These are phyloP conservation scores for Takakia lepidozioides DNA, from an alignment of 225 moss, liverwort and hornwort genomes.

Conservation along the genomic window DNA sequence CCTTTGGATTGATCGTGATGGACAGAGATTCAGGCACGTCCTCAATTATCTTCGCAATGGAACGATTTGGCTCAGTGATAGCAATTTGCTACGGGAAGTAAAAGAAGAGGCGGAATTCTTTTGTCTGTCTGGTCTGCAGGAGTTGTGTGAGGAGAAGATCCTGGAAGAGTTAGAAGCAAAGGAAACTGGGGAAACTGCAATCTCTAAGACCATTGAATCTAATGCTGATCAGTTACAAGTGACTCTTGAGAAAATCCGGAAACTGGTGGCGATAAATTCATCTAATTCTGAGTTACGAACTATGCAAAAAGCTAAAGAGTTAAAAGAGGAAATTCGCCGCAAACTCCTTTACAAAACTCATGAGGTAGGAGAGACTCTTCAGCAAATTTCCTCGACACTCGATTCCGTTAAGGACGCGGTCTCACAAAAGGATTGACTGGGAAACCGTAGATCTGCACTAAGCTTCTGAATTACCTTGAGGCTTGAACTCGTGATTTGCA, in stretches of 20 bases:
- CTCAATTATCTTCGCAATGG: slow-evolving; percentile 49
- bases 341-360: no score
- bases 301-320: no score
- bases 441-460: no score
- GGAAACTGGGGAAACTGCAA: slow-evolving; percentile 16
- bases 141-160: slow-evolving; percentile 39
- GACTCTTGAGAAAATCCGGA: no score
- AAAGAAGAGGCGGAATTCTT: slow-evolving; percentile 58
- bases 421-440: no score
- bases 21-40: slow-evolving; percentile 33
- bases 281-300: no score
- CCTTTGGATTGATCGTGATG: slow-evolving; percentile 55
- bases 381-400: no score
- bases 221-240: slow-evolving; percentile 14
- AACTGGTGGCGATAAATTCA: no score
- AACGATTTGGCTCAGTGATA: slow-evolving; percentile 35
- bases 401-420: no score
- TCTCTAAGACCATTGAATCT: slow-evolving; percentile 11
- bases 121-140: slow-evolving; percentile 29
- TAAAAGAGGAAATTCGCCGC: slow-evolving; percentile 7
- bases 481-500: no score
- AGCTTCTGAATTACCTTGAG: no score
- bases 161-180: slow-evolving; percentile 16
- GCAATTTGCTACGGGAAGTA: slow-evolving; percentile 30
- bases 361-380: no score